Percentiles rank a stretch among this genome's conserved stretches.
Conservation (phyloP, 352 stramenopile species). For the Thalassiosira hispida region DNA sequence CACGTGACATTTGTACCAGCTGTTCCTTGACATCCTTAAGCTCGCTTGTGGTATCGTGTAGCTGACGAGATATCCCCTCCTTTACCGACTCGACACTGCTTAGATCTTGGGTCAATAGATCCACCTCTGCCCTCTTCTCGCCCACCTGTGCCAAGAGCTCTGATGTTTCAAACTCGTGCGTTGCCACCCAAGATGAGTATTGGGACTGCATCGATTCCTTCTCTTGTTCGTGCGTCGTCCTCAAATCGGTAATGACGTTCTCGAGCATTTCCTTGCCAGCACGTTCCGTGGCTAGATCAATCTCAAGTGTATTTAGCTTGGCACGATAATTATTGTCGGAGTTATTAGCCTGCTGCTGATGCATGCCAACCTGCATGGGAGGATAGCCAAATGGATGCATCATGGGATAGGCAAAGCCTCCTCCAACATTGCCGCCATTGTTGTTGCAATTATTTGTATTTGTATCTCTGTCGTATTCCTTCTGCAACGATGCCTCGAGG, state of each 20-base stretch:
- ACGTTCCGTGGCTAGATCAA: conserved; percentile 44
- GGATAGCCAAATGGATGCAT: conserved; percentile 28
- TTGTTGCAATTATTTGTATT: neutral
- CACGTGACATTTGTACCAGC: conserved; percentile 18
- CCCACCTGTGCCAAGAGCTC: conserved; percentile 8
- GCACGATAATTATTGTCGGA: neutral
- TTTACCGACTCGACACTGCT: conserved; percentile 6
- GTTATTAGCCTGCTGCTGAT: neutral
- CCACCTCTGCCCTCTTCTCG: conserved; percentile 24
- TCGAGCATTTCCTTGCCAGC: conserved; percentile 46
- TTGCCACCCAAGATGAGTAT: conserved; percentile 8
- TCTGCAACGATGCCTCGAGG: conserved; percentile 48
- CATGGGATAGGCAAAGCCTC: conserved; percentile 34
- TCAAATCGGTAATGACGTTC: conserved; percentile 27
- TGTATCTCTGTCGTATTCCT: conserved; percentile 39
- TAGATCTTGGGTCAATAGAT: conserved; percentile 18
- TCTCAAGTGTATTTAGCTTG: conserved; percentile 42
- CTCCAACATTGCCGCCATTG: conserved; percentile 11
- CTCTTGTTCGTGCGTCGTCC: conserved; percentile 28
- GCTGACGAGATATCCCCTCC: conserved; percentile 18
- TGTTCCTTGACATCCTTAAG: conserved; percentile 22
- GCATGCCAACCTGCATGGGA: conserved; percentile 16
- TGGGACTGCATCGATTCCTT: conserved; percentile 3
- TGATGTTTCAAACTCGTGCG: conserved; percentile 25
- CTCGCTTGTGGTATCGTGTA: conserved; percentile 42